phyloP scores from a whole-genome alignment of 345 rosid species.

The Eucalyptus pumila region DNA sequence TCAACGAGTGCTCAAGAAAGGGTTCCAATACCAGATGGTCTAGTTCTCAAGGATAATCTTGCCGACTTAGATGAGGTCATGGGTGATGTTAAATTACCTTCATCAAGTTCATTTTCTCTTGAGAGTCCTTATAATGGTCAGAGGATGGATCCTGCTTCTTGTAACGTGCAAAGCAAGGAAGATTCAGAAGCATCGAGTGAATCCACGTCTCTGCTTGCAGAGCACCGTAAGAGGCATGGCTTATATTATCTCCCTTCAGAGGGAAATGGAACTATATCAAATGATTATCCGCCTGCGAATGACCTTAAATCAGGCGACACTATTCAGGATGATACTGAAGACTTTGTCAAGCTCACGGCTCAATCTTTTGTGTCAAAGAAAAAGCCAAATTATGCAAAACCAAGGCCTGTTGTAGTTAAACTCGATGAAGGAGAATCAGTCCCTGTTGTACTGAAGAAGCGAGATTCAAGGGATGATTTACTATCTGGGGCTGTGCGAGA shows the following conservation, averaged over 20 bases:
- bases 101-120: conserved; percentile 27
- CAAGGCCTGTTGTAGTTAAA: conserved; percentile 90
- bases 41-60: conserved; percentile 64
- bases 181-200: conserved; percentile 46
- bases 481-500: conserved; percentile 61
- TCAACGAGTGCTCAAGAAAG: conserved; percentile 57
- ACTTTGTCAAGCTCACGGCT: conserved; percentile 37
- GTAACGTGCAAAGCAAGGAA: conserved; percentile 29
- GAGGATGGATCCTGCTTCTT: conserved; percentile 16
- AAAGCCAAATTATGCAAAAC: conserved; percentile 46
- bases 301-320: conserved; percentile 21
- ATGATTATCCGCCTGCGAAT: conserved; percentile 82
- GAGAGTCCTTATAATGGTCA: conserved; percentile 19
- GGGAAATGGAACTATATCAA: conserved; percentile 20
- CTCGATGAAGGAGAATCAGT: conserved; percentile 60
- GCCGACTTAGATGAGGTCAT: conserved; percentile 50
- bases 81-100: conserved; percentile 25
- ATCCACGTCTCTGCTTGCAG: conserved; percentile 65
- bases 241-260: conserved; percentile 70
- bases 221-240: conserved; percentile 86
- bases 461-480: conserved; percentile 22
- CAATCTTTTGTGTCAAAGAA: conserved; percentile 43
- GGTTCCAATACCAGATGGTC: conserved; percentile 51
- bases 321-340: conserved; percentile 19
- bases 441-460: conserved; percentile 13